Percentiles rank a stretch among this genome's conserved stretches.
Conservation (phyloP, 805 yeast species). For the Yarrowia sp. region DNA sequence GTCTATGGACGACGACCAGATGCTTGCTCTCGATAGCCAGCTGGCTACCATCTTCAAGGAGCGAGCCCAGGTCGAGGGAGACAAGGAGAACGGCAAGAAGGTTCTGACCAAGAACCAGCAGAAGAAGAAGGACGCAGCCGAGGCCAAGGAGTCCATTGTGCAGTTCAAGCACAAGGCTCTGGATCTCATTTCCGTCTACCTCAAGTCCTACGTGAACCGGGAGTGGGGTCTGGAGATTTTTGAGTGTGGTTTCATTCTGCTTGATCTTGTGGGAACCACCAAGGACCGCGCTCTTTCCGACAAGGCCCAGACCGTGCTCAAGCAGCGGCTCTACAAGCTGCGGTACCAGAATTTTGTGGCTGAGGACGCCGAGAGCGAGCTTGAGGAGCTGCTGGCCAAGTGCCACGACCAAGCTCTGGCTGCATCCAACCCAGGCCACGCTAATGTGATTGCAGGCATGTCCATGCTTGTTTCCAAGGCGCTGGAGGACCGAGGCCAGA, state of each 20-base stretch:
- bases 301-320: slow-evolving; percentile 76
- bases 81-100: slow-evolving; percentile 63
- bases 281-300: slow-evolving; percentile 72
- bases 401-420: slow-evolving; percentile 52
- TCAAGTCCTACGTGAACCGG: slow-evolving; percentile 53
- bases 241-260: slow-evolving; percentile 60
- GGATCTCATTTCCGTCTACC: slow-evolving; percentile 74
- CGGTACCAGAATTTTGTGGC: slow-evolving; percentile 47
- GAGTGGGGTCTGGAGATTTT: slow-evolving; percentile 49
- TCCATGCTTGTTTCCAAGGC: slow-evolving; percentile 70
- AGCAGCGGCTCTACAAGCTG: slow-evolving; percentile 62
- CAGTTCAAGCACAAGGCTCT: slow-evolving; percentile 79
- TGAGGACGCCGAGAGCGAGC: slow-evolving; percentile 44
- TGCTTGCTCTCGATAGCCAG: slow-evolving; percentile 92
- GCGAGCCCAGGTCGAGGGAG: slow-evolving; percentile 60
- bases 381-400: slow-evolving; percentile 45
- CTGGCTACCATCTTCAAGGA: slow-evolving; percentile 84
- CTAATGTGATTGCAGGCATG: slow-evolving; percentile 35
- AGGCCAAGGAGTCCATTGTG: slow-evolving; percentile 80
- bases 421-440: slow-evolving; percentile 51
- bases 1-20: slow-evolving; percentile 93
- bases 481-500: slow-evolving; percentile 45
- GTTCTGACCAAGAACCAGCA: slow-evolving; percentile 34
- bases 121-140: slow-evolving; percentile 68
- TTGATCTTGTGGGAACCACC: slow-evolving; percentile 69